Evolutionary conservation across 805 yeast species (phyloP).

Genomic region (Citeromyces nyonsensis): DNA sequence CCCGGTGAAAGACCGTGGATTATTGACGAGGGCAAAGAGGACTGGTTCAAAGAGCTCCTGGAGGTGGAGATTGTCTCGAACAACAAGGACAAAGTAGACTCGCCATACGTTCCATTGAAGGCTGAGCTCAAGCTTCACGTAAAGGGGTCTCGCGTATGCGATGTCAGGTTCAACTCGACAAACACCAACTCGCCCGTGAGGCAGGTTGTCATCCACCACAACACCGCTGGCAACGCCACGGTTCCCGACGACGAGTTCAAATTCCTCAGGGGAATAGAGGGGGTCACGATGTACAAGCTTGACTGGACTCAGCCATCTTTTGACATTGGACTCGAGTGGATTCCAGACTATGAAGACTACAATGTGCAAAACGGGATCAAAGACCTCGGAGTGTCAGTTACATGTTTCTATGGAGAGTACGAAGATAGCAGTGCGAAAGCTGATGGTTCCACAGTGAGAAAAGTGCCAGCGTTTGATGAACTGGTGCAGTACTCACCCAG

Average conservation of each 20-base stretch:
- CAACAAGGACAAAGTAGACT: constrained; percentile 19
- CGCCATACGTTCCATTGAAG: constrained; percentile 43
- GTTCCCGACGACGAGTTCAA: constrained; percentile 23
- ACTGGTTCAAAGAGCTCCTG: constrained; percentile 25
- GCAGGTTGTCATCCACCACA: constrained; percentile 33
- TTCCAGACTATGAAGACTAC: constrained; percentile 23
- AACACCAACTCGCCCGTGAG: constrained; percentile 41
- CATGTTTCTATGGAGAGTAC: constrained; percentile 73
- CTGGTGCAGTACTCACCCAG: constrained; percentile 51
- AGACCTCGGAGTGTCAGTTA: constrained; percentile 37
- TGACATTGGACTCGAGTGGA: constrained; percentile 62
- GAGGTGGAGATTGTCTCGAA: constrained; percentile 33
- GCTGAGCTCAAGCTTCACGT: constrained; percentile 48
- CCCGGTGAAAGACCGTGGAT: constrained; percentile 31
- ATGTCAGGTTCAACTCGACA: constrained; percentile 38
- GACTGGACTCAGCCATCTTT: constrained; percentile 36
- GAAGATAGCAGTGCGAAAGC: constrained; percentile 25
- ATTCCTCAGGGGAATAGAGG: constrained; percentile 46
- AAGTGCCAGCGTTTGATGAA: constrained; percentile 62
- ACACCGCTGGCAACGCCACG: constrained; percentile 3
- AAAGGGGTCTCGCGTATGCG: constrained; percentile 50
- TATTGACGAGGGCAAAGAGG: constrained; percentile 16
- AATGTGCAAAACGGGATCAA: constrained; percentile 14
- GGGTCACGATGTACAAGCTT: constrained; percentile 47
- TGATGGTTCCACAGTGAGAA: constrained; percentile 19